Evolutionary conservation across 2,329 filamentous ascomycete genomes (phyloP).

Genomic region (Claviceps maximensis): DNA sequence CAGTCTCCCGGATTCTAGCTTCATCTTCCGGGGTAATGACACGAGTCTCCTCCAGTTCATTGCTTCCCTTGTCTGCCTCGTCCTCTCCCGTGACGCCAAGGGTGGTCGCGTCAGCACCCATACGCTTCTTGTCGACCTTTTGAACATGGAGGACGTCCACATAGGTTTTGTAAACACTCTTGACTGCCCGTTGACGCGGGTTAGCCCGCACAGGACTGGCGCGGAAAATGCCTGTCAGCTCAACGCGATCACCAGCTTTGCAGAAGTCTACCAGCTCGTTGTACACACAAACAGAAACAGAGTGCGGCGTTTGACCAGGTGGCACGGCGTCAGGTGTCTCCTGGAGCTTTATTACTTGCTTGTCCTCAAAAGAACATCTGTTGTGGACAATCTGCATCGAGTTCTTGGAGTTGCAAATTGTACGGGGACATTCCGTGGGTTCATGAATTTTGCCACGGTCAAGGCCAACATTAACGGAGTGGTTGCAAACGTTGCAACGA

Average conservation of each 20-base stretch:
- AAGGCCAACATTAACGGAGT: conserved; percentile 79
- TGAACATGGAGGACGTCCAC: conserved; percentile 92
- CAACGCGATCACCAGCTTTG: conserved; percentile 91
- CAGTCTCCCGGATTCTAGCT: conserved; percentile 71
- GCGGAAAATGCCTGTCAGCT: conserved; percentile 94
- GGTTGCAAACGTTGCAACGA: conserved; percentile 84
- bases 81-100: conserved; percentile 71
- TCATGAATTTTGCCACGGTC: conserved; percentile 95
- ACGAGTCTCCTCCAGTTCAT: conserved; percentile 68
- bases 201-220: conserved; percentile 90
- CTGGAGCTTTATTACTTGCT: conserved; percentile 97
- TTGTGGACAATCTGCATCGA: conserved; percentile 99
- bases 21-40: conserved; percentile 80
- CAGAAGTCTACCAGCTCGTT: conserved; percentile 95
- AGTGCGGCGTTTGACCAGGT: conserved; percentile 92
- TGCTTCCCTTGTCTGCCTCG: conserved; percentile 48
- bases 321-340: conserved; percentile 93
- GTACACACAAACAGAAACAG: conserved; percentile 89
- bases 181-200: conserved; percentile 80
- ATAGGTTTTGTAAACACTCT: conserved; percentile 96
- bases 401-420: conserved; percentile 71
- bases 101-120: conserved; percentile 83
- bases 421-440: conserved; percentile 76
- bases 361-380: conserved; percentile 85
- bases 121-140: conserved; percentile 88